phyloP scores from a whole-genome alignment of 495 filamentous ascomycete genomes.

The Margaritispora aquatica region DNA sequence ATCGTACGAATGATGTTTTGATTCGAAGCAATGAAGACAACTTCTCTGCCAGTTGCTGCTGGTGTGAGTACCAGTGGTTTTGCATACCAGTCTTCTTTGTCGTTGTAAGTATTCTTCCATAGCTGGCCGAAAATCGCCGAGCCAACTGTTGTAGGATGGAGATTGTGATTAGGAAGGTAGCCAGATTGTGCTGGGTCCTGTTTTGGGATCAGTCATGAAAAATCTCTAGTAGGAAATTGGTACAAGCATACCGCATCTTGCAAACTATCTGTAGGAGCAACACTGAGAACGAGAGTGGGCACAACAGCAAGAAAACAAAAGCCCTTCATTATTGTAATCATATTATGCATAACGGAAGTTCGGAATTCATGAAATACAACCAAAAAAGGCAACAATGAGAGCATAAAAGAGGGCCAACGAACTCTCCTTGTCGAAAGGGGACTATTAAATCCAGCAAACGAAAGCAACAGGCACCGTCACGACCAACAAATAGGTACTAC shows the following conservation, averaged over 20 bases:
- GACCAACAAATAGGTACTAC: too few species aligned
- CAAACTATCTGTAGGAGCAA: slow-evolving; percentile 29
- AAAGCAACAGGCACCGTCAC: background rate
- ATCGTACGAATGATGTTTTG: slow-evolving; percentile 41
- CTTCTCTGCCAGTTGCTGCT: slow-evolving; percentile 28
- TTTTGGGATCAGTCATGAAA: background rate
- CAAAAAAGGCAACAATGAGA: too few species aligned
- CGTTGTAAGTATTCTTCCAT: slow-evolving; percentile 25
- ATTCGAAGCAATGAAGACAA: slow-evolving; percentile 39
- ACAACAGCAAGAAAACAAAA: slow-evolving; percentile 1
- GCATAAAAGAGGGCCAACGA: too few species aligned
- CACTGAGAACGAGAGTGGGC: slow-evolving; percentile 5
- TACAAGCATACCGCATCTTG: slow-evolving; percentile 28
- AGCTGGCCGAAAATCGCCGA: slow-evolving; percentile 29
- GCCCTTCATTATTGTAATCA: too few species aligned
- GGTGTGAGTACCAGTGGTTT: slow-evolving; percentile 42
- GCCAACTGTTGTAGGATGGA: slow-evolving; percentile 34
- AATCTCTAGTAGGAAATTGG: background rate
- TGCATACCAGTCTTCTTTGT: slow-evolving; percentile 30
- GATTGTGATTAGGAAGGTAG: slow-evolving; percentile 39
- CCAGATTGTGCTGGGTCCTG: slow-evolving; percentile 34
- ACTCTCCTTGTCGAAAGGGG: too few species aligned
- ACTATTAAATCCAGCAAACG: too few species aligned
- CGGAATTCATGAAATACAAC: too few species aligned
- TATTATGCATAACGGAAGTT: too few species aligned